These are phyloP conservation scores for Chaetothyriales sp. DNA, from an alignment of 2,329 filamentous ascomycete genomes.

Conservation along the genomic window DNA sequence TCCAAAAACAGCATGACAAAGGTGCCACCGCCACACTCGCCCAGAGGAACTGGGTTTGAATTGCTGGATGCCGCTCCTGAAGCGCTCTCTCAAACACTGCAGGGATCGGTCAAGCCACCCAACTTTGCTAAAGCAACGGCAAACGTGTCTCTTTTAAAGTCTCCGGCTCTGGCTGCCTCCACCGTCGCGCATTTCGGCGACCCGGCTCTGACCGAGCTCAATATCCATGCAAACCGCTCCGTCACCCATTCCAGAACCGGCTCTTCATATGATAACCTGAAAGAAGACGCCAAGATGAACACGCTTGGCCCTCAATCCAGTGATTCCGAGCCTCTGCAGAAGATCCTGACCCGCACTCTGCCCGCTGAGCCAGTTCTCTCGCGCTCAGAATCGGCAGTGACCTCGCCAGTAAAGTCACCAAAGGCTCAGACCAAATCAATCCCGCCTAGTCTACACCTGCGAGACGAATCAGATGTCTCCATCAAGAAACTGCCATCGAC, in stretches of 20 bases:
- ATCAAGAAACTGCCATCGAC: not conserved
- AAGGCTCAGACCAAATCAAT: not conserved
- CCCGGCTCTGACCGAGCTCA: constrained; percentile 32
- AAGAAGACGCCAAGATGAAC: not conserved
- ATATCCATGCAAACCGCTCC: constrained; percentile 22
- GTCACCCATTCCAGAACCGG: constrained; percentile 13
- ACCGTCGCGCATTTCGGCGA: constrained; percentile 26
- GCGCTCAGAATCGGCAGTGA: not conserved
- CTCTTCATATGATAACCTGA: constrained; percentile 8
- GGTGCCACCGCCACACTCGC: constrained; percentile 13
- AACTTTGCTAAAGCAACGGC: constrained; percentile 29
- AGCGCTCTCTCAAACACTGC: constrained; percentile 21
- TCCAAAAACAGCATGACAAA: constrained; percentile 11
- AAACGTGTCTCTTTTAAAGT: constrained; percentile 25
- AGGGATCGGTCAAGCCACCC: constrained; percentile 26
- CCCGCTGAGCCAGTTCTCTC: not conserved
- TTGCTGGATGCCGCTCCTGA: constrained; percentile 5
- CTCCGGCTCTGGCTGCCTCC: constrained; percentile 24
- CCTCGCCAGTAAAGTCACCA: not conserved
- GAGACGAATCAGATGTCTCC: not conserved
- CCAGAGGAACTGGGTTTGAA: constrained; percentile 9
- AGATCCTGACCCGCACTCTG: not conserved
- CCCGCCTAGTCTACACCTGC: not conserved
- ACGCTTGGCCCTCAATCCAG: not conserved
- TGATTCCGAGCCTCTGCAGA: not conserved